Conservation (phyloP, 2,329 filamentous ascomycete genomes). For the Alternaria sp. region DNA sequence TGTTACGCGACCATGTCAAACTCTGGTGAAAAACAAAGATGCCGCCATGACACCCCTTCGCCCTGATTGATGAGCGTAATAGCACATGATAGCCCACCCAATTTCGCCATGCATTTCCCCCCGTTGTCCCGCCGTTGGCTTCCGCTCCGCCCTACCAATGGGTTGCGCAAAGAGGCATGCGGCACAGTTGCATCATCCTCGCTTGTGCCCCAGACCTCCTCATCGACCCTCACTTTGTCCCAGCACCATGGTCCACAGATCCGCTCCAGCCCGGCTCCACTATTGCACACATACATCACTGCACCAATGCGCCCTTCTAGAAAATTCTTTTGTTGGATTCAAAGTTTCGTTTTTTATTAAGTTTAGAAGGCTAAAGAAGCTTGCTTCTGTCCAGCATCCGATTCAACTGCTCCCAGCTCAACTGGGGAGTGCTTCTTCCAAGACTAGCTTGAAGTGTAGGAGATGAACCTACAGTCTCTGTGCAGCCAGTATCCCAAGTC, state of each 20-base stretch:
- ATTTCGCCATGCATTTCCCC: conserved; percentile 2
- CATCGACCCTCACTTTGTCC: conserved; percentile 6
- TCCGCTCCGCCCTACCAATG: conserved; percentile 20
- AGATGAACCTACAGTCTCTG: conserved; percentile 61
- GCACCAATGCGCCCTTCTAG: background rate
- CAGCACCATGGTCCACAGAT: conserved; percentile 9
- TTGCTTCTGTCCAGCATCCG: conserved; percentile 60
- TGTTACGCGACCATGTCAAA: conserved; percentile 6
- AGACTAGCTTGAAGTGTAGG: conserved; percentile 62
- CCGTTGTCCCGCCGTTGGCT: conserved; percentile 9
- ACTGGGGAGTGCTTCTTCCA: conserved; percentile 47
- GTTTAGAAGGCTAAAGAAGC: conserved; percentile 53
- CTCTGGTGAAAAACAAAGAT: conserved; percentile 15
- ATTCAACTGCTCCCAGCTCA: conserved; percentile 55
- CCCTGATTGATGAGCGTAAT: background rate
- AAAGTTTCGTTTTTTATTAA: conserved; percentile 49
- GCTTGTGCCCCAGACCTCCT: conserved; percentile 13
- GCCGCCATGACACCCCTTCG: background rate
- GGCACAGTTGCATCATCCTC: conserved; percentile 18
- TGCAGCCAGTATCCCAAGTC: conserved; percentile 21
- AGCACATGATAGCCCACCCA: conserved; percentile 3
- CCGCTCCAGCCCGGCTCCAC: background rate
- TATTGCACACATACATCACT: background rate
- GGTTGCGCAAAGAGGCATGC: conserved; percentile 3
- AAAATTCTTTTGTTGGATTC: conserved; percentile 4